Conservation (phyloP, 208 protist species). For the Willaertia magna region DNA sequence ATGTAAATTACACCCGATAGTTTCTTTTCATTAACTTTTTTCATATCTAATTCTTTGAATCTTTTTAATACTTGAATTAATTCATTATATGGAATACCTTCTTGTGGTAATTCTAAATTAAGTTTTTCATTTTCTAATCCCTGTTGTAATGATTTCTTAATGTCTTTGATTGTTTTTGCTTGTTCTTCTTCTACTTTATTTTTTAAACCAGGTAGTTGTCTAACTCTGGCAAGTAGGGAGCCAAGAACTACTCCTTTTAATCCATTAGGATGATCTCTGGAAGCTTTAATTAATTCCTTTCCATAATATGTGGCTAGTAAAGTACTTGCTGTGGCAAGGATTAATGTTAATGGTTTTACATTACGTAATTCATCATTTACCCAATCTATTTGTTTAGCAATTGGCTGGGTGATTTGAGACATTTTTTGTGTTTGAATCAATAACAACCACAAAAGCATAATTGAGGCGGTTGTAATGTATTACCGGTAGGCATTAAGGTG, state of each 20-base stretch:
- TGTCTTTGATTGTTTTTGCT: not conserved
- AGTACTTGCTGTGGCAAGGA: not conserved
- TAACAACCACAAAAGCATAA: too few relatives aligned
- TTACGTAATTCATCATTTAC: not conserved
- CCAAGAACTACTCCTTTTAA: not conserved
- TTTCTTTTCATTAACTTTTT: not conserved
- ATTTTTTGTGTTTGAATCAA: too few relatives aligned
- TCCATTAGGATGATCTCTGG: not conserved
- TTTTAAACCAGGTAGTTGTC: not conserved
- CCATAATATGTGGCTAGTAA: not conserved
- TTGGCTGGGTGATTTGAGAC: too few relatives aligned
- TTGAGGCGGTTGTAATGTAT: too few relatives aligned
- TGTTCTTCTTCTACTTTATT: not conserved
- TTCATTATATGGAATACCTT: not conserved
- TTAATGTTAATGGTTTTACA: not conserved
- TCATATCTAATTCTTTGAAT: not conserved
- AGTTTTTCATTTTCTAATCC: not conserved
- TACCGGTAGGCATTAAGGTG: too few relatives aligned
- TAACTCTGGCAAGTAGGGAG: not conserved
- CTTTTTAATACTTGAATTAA: not conserved
- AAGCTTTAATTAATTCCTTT: not conserved
- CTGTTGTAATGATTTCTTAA: not conserved
- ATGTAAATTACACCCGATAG: not conserved
- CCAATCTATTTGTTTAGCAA: not conserved
- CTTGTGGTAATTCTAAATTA: not conserved